Conservation (phyloP, 2,329 filamentous ascomycete species). For the Leptographium lundbergii region DNA sequence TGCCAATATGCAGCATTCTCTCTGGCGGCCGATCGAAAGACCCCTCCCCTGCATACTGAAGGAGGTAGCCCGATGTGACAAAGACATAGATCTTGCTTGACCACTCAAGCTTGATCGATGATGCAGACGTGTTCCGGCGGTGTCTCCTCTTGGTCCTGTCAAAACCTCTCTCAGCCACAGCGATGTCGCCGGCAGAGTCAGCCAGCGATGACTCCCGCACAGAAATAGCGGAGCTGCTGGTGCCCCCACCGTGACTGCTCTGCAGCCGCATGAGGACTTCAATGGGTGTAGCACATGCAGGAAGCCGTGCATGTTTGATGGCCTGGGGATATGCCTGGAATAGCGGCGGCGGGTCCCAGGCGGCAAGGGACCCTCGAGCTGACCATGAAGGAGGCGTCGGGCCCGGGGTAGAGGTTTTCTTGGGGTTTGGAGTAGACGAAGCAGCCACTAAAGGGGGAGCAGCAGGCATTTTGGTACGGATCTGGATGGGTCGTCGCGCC, state of each 20-base stretch:
- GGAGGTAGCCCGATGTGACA: slow-evolving; percentile 55
- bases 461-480: neutral
- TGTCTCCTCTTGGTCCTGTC: slow-evolving; percentile 26
- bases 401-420: slow-evolving; percentile 14
- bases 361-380: slow-evolving; percentile 22
- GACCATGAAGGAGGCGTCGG: slow-evolving; percentile 9
- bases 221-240: slow-evolving; percentile 7
- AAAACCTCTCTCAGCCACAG: neutral
- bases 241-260: slow-evolving; percentile 34
- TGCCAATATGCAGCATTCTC: slow-evolving; percentile 58
- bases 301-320: slow-evolving; percentile 59
- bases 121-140: slow-evolving; percentile 27
- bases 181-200: slow-evolving; percentile 17
- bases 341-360: slow-evolving; percentile 61
- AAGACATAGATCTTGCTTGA: slow-evolving; percentile 62
- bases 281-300: slow-evolving; percentile 52
- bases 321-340: slow-evolving; percentile 83
- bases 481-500: neutral
- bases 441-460: neutral
- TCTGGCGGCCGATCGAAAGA: slow-evolving; percentile 61
- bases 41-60: slow-evolving; percentile 64
- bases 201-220: neutral
- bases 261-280: slow-evolving; percentile 56
- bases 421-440: slow-evolving; percentile 12
- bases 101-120: slow-evolving; percentile 44